phyloP scores from a whole-genome alignment of 2,329 filamentous ascomycete genomes.

The Fusarium xyrophilum region DNA sequence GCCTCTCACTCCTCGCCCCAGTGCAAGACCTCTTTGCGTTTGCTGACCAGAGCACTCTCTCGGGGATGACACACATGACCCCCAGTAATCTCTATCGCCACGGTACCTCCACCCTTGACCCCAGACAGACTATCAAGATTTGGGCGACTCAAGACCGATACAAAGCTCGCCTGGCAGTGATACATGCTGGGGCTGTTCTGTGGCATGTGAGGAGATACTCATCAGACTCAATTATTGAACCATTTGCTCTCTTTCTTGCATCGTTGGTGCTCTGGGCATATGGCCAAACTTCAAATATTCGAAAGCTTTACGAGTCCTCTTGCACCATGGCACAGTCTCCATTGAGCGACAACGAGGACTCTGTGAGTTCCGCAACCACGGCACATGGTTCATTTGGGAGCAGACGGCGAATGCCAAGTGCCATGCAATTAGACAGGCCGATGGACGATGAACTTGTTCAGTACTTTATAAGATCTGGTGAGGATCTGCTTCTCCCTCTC shows the following conservation, averaged over 20 bases:
- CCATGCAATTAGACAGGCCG: neutral
- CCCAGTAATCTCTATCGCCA: neutral
- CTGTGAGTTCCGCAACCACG: accelerated
- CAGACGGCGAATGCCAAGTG: neutral
- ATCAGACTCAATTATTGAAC: neutral
- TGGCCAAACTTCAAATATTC: accelerated
- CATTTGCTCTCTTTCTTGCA: neutral
- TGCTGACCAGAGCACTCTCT: neutral
- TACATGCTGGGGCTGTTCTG: neutral
- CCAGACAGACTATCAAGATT: neutral
- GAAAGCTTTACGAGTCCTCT: neutral
- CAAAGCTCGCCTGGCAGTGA: neutral
- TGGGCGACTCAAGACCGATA: neutral
- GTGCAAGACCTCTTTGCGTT: neutral
- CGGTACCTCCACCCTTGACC: neutral
- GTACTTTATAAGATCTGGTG: neutral
- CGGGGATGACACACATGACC: accelerated
- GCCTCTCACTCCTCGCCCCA: neutral
- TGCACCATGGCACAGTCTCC: accelerated
- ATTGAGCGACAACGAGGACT: neutral
- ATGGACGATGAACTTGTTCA: neutral
- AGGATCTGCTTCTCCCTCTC: neutral
- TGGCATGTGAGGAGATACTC: neutral
- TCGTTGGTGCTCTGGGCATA: neutral
- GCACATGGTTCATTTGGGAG: neutral